Evolutionary conservation across 257 asterid genomes (phyloP).

Genomic region (Misopates orontium): DNA sequence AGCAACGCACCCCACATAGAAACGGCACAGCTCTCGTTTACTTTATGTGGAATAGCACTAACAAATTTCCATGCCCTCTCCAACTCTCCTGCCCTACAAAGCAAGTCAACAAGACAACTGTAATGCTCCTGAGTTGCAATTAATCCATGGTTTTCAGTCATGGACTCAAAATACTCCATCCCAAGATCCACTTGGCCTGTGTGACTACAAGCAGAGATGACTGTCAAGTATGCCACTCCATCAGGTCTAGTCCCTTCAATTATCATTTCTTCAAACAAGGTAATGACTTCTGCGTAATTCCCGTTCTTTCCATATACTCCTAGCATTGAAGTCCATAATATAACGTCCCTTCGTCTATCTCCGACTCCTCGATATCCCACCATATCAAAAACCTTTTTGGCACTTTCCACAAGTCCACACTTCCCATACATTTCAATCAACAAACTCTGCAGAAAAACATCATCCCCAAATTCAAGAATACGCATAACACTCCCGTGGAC

Average conservation of each 20-base stretch:
- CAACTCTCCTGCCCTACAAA: constrained; percentile 80
- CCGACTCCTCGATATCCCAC: constrained; percentile 39
- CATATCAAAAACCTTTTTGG: constrained; percentile 54
- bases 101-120: constrained; percentile 77
- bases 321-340: constrained; percentile 84
- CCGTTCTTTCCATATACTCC: constrained; percentile 73
- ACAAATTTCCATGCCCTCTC: constrained; percentile 64
- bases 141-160: constrained; percentile 55
- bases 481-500: constrained; percentile 59
- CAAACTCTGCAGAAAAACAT: constrained; percentile 68
- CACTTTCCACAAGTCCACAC: constrained; percentile 62
- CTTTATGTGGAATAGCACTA: constrained; percentile 40
- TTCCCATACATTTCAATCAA: constrained; percentile 89
- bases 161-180: constrained; percentile 59
- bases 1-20: constrained; percentile 90
- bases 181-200: constrained; percentile 85
- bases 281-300: constrained; percentile 48
- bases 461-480: constrained; percentile 38
- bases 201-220: constrained; percentile 82
- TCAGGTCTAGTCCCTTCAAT: constrained; percentile 68
- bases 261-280: constrained; percentile 58
- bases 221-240: constrained; percentile 70
- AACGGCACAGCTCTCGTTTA: constrained; percentile 27
- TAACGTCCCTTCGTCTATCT: constrained; percentile 50
- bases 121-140: constrained; percentile 69